A percentile compares a stretch with the other conserved stretches of the same genome.
Evolutionary conservation across 257 asterid genomes (phyloP).

Genomic region (Solanum rostratum): DNA sequence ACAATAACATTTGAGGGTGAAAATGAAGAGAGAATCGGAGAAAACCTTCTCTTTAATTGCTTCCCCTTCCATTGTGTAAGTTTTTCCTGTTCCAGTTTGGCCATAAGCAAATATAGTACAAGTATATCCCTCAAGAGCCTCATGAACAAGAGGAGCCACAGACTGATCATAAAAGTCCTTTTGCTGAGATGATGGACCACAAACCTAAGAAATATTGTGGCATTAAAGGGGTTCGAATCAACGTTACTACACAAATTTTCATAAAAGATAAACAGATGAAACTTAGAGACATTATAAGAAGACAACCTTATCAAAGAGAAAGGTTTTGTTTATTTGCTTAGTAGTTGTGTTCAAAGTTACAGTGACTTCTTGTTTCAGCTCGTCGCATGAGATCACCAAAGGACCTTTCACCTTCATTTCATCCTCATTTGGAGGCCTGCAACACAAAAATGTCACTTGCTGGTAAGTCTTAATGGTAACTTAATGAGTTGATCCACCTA

Average conservation of each 20-base stretch:
- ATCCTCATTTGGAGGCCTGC: conserved; percentile 39
- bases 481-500: background rate
- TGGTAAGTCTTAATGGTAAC: background rate
- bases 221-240: background rate
- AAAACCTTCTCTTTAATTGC: conserved; percentile 39
- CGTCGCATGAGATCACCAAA: conserved; percentile 31
- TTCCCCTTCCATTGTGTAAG: conserved; percentile 61
- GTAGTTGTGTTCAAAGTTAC: conserved; percentile 13
- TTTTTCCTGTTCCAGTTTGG: conserved; percentile 54
- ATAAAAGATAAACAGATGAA: background rate
- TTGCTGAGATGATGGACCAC: conserved; percentile 37
- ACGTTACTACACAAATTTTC: background rate
- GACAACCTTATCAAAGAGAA: conserved; percentile 41
- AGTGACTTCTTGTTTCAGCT: conserved; percentile 21
- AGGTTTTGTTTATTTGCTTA: conserved; percentile 24
- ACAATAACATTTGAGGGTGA: background rate
- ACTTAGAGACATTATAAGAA: background rate
- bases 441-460: background rate
- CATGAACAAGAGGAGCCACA: conserved; percentile 35
- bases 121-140: conserved; percentile 47
- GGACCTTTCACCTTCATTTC: conserved; percentile 22
- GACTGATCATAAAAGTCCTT: conserved; percentile 33
- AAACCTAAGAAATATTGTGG: conserved; percentile 26
- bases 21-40: background rate
- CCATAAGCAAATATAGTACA: conserved; percentile 60